A percentile compares a stretch with the other conserved stretches of the same genome.
Conservation (phyloP, 352 stramenopile genomes). For the Pilasporangium apinafurcum region DNA sequence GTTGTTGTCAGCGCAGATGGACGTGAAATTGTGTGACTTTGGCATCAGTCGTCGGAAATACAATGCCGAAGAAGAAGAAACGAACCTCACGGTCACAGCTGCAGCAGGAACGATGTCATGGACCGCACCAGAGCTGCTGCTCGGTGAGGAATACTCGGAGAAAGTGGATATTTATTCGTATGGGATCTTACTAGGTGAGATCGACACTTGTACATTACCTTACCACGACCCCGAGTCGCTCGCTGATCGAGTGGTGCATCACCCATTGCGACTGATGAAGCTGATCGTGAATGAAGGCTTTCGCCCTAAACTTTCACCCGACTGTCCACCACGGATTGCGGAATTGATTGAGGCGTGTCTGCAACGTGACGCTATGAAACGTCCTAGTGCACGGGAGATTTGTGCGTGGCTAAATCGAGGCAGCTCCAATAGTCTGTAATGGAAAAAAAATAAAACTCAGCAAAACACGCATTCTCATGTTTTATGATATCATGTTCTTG, state of each 20-base stretch:
- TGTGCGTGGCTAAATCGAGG: no score
- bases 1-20: slow-evolving; percentile 3
- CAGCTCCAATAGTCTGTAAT: no score
- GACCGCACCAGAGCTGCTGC: slow-evolving; percentile 52
- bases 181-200: slow-evolving; percentile 60
- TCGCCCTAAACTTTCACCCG: slow-evolving; percentile 42
- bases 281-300: slow-evolving; percentile 47
- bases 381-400: slow-evolving; percentile 45
- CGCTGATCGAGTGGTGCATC: slow-evolving; percentile 29
- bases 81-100: slow-evolving; percentile 42
- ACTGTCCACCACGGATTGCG: slow-evolving; percentile 51
- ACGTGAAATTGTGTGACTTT: slow-evolving; percentile 77
- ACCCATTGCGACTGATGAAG: slow-evolving; percentile 53
- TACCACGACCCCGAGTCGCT: slow-evolving; percentile 50
- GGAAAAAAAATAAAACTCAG: no score
- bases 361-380: slow-evolving; percentile 33
- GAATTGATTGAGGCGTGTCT: slow-evolving; percentile 53
- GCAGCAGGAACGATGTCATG: slow-evolving; percentile 55
- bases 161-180: slow-evolving; percentile 79
- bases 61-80: slow-evolving; percentile 25
- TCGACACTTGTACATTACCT: slow-evolving; percentile 67
- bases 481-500: no score
- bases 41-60: slow-evolving; percentile 59
- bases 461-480: no score
- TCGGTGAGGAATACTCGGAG: slow-evolving; percentile 66